These are phyloP conservation scores for Aspergillus campestris DNA, from an alignment of 495 filamentous ascomycete species.

Conservation along the genomic window DNA sequence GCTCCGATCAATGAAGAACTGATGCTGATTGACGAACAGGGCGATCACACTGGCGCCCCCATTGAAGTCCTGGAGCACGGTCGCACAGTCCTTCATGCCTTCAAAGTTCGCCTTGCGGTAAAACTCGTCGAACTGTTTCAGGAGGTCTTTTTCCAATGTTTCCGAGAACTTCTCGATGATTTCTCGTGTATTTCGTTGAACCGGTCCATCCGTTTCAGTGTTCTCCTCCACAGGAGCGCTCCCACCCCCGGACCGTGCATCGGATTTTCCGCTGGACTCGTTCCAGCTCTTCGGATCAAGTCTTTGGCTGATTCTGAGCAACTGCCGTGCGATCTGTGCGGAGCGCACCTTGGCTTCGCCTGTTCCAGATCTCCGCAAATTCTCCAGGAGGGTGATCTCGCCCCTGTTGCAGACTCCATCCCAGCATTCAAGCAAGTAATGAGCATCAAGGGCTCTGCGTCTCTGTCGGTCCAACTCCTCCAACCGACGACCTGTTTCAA, in stretches of 20 bases:
- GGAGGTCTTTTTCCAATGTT: constrained; percentile 85
- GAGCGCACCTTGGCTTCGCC: constrained; percentile 82
- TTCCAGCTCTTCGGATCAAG: constrained; percentile 68
- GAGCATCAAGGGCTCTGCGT: constrained; percentile 81
- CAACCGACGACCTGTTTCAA: constrained; percentile 88
- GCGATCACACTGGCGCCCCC: constrained; percentile 89
- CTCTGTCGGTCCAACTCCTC: constrained; percentile 92
- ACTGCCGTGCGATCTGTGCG: constrained; percentile 80
- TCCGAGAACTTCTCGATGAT: constrained; percentile 96
- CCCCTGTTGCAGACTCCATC: constrained; percentile 81
- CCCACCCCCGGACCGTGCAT: constrained; percentile 36
- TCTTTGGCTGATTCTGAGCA: constrained; percentile 79
- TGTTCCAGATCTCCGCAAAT: constrained; percentile 66
- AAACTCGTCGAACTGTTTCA: constrained; percentile 94
- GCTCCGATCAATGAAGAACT: constrained; percentile 94
- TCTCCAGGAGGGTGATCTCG: constrained; percentile 69
- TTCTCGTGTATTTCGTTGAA: constrained; percentile 65
- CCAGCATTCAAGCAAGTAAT: constrained; percentile 94
- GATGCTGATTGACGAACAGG: constrained; percentile 95
- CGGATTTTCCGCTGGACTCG: constrained; percentile 49
- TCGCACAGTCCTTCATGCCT: constrained; percentile 91
- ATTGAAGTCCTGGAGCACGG: constrained; percentile 91
- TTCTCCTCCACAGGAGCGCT: constrained; percentile 31
- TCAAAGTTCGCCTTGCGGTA: constrained; percentile 91
- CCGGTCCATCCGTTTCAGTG: constrained; percentile 25